These are phyloP conservation scores for Curvularia sp. DNA, from an alignment of 2,329 filamentous ascomycete species.

Conservation along the genomic window DNA sequence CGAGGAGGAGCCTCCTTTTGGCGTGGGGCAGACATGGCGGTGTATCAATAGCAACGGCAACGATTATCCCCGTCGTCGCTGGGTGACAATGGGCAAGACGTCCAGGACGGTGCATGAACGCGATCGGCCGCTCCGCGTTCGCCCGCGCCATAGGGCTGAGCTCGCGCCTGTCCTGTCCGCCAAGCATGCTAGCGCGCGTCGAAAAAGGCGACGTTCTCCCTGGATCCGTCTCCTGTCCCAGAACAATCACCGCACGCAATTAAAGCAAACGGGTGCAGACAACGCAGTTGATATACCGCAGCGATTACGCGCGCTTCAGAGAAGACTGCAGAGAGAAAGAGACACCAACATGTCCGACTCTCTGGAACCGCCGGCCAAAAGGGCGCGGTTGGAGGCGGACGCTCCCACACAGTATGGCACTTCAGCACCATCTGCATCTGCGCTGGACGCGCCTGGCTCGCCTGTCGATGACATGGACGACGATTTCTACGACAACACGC, in stretches of 20 bases:
- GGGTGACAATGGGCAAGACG: not conserved
- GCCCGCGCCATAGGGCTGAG: conserved; percentile 31
- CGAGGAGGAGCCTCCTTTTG: conserved; percentile 6
- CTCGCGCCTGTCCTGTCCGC: conserved; percentile 24
- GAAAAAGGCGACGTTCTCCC: conserved; percentile 40
- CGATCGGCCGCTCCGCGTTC: conserved; percentile 13
- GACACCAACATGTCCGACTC: conserved; percentile 45
- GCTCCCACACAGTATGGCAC: conserved; percentile 45
- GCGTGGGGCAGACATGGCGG: conserved; percentile 11
- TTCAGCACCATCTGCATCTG: conserved; percentile 33
- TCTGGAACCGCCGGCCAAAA: conserved; percentile 52
- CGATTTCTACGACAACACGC: conserved; percentile 49
- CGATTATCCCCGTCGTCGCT: not conserved
- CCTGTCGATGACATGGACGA: conserved; percentile 52
- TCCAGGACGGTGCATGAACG: conserved; percentile 5
- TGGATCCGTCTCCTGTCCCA: conserved; percentile 22
- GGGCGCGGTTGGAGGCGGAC: conserved; percentile 50
- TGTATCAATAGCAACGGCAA: conserved; percentile 2
- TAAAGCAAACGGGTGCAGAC: conserved; percentile 38
- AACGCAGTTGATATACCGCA: conserved; percentile 38
- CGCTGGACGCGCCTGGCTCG: conserved; percentile 48
- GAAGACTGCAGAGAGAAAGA: conserved; percentile 33
- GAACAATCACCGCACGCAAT: conserved; percentile 35
- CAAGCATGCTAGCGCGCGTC: conserved; percentile 33
- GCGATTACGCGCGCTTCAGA: conserved; percentile 36